These are phyloP conservation scores for Ophiostoma pallidulum DNA, from an alignment of 2,329 filamentous ascomycete species.

Conservation along the genomic window DNA sequence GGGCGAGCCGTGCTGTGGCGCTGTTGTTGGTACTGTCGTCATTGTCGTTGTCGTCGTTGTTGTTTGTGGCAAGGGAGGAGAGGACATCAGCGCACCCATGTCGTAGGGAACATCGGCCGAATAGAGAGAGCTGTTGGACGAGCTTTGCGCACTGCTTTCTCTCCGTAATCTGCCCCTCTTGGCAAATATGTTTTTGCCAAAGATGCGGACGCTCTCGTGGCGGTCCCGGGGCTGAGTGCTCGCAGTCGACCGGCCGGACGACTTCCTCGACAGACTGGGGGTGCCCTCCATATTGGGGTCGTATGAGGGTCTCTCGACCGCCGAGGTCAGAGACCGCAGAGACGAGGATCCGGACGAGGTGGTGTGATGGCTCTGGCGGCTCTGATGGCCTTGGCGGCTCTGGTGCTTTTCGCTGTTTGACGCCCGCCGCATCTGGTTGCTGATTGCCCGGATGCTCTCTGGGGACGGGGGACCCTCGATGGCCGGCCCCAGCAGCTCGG, in stretches of 20 bases:
- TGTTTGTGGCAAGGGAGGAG: slow-evolving; percentile 18
- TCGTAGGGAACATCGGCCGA: slow-evolving; percentile 34
- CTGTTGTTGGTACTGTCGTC: slow-evolving; percentile 19
- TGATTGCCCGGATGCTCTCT: slow-evolving; percentile 48
- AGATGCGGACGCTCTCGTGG: slow-evolving; percentile 49
- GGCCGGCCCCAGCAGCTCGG: slow-evolving; percentile 46
- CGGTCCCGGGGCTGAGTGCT: slow-evolving; percentile 44
- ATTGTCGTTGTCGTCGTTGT: slow-evolving; percentile 20
- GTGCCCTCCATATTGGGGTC: slow-evolving; percentile 36
- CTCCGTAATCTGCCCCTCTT: slow-evolving; percentile 43
- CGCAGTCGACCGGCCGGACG: slow-evolving; percentile 46
- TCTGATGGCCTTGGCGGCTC: slow-evolving; percentile 1
- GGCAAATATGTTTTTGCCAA: slow-evolving; percentile 51
- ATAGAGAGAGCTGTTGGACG: slow-evolving; percentile 39
- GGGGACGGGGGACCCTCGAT: slow-evolving; percentile 54
- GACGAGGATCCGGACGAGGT: slow-evolving; percentile 49
- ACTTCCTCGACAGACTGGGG: slow-evolving; percentile 39
- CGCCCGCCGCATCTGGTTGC: slow-evolving; percentile 47
- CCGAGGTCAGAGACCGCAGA: slow-evolving; percentile 35
- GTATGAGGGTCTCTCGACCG: slow-evolving; percentile 39
- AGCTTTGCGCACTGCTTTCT: slow-evolving; percentile 40
- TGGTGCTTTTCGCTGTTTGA: slow-evolving; percentile 39
- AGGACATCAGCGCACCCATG: neutral
- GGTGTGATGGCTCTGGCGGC: slow-evolving; percentile 31
- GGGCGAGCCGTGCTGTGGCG: slow-evolving; percentile 23